Base-by-base conservation (phyloP, 768 basidiomycete genomes). In the Kwoniella europaea region DNA sequence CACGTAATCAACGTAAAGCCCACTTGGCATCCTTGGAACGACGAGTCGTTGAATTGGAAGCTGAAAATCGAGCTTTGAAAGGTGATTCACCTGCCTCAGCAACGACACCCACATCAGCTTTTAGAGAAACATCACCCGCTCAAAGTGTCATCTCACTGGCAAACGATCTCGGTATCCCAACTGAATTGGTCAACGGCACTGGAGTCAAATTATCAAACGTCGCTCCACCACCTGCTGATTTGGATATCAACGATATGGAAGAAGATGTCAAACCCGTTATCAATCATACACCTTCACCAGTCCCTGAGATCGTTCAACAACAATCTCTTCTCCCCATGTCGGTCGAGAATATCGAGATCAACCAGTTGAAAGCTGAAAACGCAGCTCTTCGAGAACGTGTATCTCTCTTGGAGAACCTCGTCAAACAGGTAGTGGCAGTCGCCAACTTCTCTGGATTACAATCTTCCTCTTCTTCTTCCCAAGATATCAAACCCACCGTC, bases 1-100 rank as follows among this genome's bases (percentile, higher is more conserved):
- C 91, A 12, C 90, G 94, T 56, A 94, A 96, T 85, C 88, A 91
- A 76, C 88, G 93, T 67, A 96, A 96, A 84, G 90, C 90, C 16
- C 92, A 95, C 73, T 93, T 91, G 80, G 66, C 85, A 1, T 86
- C 85, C 74, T 90, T 93, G 53, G 90, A 91, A 81, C 87, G 84
- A 46, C 82, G 90, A 57, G 91, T 92, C 3, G 81, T 86, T 13
- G 89, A 91, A 81, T 90, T 92, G 67, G 91, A 92, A 85, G 90
- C 90, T 67, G 93, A 95, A 86, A 95, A 96, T 83, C 85, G 89
- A 56, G 65, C 74, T 18, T 72, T 84, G 16, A 77, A 76, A 43
- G 68, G 71, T 24, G 69, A 63, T 13, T 56, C 35, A 20, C 18
- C 58, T 20, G 18, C 52, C 9, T 46, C 68, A n/a, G 54, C 64